A percentile compares a stretch with the other conserved stretches of the same genome.
These are phyloP conservation scores for Chlorella sorokiniana DNA, from an alignment of 139 green algal species.

Conservation along the genomic window DNA sequence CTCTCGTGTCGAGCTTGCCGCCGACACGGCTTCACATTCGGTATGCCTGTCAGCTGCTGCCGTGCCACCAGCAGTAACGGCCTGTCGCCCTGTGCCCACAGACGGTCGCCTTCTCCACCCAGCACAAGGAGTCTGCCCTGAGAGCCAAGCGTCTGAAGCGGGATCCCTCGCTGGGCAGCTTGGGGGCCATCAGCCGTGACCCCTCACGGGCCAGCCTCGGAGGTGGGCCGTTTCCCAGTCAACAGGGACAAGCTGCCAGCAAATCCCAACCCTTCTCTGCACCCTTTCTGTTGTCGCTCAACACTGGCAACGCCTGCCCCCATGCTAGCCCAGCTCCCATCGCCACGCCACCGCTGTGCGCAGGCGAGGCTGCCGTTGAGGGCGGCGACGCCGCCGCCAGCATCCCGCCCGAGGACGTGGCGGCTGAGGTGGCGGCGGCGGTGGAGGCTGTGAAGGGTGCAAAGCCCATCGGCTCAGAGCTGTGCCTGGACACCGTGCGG, in stretches of 20 bases:
- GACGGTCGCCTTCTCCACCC: conserved; percentile 15
- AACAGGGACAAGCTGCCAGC: too few species aligned
- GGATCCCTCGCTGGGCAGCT: conserved; percentile 23
- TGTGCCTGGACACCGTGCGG: conserved; percentile 27
- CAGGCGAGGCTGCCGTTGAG: conserved; percentile 1
- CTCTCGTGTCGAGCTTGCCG: not conserved
- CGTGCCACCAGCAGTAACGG: not conserved
- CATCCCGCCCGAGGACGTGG: conserved; percentile 31
- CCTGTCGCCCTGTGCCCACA: not conserved
- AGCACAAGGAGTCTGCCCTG: conserved; percentile 30
- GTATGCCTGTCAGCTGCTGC: not conserved
- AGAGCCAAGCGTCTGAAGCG: conserved; percentile 38
- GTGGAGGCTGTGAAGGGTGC: conserved; percentile 20
- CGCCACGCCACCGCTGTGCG: not conserved
- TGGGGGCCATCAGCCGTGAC: conserved; percentile 17
- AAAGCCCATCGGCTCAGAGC: conserved; percentile 24
- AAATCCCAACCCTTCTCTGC: too few species aligned
- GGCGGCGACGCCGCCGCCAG: not conserved
- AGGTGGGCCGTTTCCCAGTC: not conserved
- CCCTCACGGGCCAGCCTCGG: conserved; percentile 5
- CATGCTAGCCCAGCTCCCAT: not conserved
- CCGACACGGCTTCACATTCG: not conserved
- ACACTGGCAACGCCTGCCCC: not conserved
- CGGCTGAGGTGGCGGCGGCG: conserved; percentile 15
- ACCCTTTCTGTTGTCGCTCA: too few species aligned